These are phyloP conservation scores for Rhipidocladum racemiflorum DNA, from an alignment of 176 grass and related monocot species.

Conservation along the genomic window DNA sequence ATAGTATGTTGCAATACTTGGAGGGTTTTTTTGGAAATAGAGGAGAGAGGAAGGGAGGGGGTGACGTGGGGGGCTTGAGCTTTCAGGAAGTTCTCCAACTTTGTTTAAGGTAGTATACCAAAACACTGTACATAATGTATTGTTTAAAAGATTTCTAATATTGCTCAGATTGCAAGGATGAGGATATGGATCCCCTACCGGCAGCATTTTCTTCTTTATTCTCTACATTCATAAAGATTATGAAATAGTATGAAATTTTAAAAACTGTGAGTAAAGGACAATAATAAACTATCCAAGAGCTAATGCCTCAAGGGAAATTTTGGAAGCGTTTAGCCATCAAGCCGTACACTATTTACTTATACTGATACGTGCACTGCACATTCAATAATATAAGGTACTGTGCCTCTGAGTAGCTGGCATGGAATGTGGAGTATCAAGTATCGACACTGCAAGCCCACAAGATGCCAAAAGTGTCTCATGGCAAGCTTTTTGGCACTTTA, in stretches of 20 bases:
- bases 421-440: not conserved
- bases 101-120: too few species aligned
- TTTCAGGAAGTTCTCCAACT: too few species aligned
- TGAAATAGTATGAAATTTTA: not conserved
- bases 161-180: too few species aligned
- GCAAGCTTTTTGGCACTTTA: not conserved
- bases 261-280: not conserved
- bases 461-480: not conserved
- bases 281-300: not conserved
- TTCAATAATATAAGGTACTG: not conserved
- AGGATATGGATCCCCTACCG: not conserved
- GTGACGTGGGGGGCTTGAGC: too few species aligned
- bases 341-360: not conserved
- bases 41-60: too few species aligned
- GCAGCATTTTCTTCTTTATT: not conserved
- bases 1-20: not conserved
- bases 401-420: not conserved
- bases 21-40: too few species aligned
- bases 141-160: not conserved
- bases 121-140: not conserved
- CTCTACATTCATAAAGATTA: not conserved
- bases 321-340: not conserved
- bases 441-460: not conserved
- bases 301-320: not conserved
- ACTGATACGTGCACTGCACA: not conserved